Conservation (phyloP, 352 stramenopile species). For the Globisporangium nunn region DNA sequence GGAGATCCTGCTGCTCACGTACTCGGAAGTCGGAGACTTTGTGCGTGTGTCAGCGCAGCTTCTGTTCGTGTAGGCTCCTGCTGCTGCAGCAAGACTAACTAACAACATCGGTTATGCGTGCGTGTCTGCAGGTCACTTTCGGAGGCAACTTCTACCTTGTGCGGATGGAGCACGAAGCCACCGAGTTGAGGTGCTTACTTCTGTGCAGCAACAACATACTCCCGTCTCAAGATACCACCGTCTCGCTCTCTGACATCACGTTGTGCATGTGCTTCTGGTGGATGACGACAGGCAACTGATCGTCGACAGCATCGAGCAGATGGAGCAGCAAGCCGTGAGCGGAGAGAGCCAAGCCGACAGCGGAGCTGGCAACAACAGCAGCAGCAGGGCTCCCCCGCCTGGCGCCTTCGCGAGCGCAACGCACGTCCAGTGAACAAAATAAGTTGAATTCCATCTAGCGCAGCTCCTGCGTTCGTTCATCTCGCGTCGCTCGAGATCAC, state of each 20-base stretch:
- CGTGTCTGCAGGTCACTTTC: slow-evolving; percentile 20
- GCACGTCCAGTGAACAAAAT: neutral
- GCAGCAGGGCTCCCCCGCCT: neutral
- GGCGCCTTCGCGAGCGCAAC: neutral
- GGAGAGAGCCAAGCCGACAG: neutral
- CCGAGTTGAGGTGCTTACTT: slow-evolving; percentile 24
- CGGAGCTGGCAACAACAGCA: neutral
- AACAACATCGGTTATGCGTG: too few relatives aligned
- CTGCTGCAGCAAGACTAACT: too few relatives aligned
- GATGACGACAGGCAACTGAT: slow-evolving; percentile 19
- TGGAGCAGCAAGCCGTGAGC: slow-evolving; percentile 11
- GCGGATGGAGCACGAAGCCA: slow-evolving; percentile 55
- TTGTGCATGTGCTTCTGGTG: neutral
- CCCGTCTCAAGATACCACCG: too few relatives aligned
- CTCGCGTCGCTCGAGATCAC: neutral
- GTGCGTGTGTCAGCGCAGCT: slow-evolving; percentile 13
- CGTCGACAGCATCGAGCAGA: slow-evolving; percentile 25
- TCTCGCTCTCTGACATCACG: neutral
- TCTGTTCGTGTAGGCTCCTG: neutral
- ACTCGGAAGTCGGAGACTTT: slow-evolving; percentile 75
- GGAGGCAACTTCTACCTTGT: slow-evolving; percentile 60
- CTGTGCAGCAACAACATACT: too few relatives aligned
- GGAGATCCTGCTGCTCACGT: slow-evolving; percentile 52
- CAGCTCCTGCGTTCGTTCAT: neutral
- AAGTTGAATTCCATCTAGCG: slow-evolving; percentile 3